phyloP scores from a whole-genome alignment of 352 stramenopile genomes.

The Peronospora belbahrii region DNA sequence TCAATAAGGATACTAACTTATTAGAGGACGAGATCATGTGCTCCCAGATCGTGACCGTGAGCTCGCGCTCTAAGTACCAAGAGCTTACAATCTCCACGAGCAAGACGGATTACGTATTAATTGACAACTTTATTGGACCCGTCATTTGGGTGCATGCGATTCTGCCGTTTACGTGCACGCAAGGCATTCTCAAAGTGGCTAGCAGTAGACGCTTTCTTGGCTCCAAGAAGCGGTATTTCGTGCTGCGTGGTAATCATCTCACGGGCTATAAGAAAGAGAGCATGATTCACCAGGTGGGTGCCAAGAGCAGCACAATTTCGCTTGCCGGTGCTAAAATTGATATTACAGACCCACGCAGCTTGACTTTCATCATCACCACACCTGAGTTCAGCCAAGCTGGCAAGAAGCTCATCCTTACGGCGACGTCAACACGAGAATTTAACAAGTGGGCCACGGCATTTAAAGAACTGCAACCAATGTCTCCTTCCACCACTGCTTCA shows the following conservation, averaged over 20 bases:
- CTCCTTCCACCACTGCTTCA: conserved; percentile 40
- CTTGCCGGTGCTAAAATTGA: conserved; percentile 61
- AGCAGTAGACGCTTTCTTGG: conserved; percentile 70
- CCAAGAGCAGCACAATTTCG: conserved; percentile 64
- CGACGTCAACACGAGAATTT: conserved; percentile 66
- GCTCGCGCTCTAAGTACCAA: conserved; percentile 66
- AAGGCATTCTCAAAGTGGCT: conserved; percentile 73
- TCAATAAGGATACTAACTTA: conserved; percentile 86
- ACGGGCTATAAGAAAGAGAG: conserved; percentile 74
- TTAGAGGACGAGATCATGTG: conserved; percentile 86
- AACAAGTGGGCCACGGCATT: conserved; percentile 80
- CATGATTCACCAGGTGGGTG: conserved; percentile 60
- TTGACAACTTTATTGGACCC: conserved; percentile 81
- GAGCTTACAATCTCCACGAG: conserved; percentile 65
- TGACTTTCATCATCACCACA: conserved; percentile 75
- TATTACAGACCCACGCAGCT: conserved; percentile 46
- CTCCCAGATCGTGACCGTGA: conserved; percentile 82
- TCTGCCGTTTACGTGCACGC: conserved; percentile 79
- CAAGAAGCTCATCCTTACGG: conserved; percentile 77
- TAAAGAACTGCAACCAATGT: conserved; percentile 32
- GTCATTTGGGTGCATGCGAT: conserved; percentile 82
- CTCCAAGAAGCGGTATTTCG: conserved; percentile 83
- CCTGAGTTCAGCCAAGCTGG: conserved; percentile 59
- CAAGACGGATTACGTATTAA: conserved; percentile 72
- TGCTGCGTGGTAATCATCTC: conserved; percentile 50